Percentiles rank a stretch among this genome's conserved stretches.
Evolutionary conservation across 305 asterid species (phyloP).

Genomic region (Solanum hybrid): DNA sequence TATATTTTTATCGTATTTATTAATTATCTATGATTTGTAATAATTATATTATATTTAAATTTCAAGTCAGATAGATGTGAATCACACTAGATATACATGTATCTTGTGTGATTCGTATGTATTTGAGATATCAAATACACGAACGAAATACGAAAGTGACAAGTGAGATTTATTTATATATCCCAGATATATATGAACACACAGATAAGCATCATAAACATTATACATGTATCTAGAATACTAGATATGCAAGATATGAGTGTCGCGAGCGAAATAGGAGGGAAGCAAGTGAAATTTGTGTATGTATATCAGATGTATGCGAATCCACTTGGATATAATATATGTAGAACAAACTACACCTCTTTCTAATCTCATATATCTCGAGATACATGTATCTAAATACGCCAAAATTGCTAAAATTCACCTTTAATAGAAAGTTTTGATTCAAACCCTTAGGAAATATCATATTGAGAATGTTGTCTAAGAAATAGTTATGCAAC

Average conservation of each 20-base stretch:
- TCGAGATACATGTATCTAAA: too few species aligned
- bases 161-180: neutral
- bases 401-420: too few species aligned
- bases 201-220: too few species aligned
- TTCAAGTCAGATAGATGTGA: neutral
- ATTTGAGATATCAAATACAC: neutral
- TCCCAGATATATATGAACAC: neutral
- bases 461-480: too few species aligned
- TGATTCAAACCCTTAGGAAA: neutral
- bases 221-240: neutral
- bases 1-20: too few species aligned
- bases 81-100: neutral
- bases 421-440: neutral
- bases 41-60: too few species aligned
- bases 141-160: too few species aligned
- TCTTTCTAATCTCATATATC: too few species aligned
- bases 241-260: too few species aligned
- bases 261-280: neutral
- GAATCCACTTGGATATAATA: rapidly evolving
- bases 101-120: too few species aligned
- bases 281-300: neutral
- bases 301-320: neutral
- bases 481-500: neutral
- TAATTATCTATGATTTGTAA: too few species aligned
- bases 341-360: too few species aligned